Evolutionary conservation across 495 filamentous ascomycete species (phyloP).

Genomic region (Durotheca rogersii): DNA sequence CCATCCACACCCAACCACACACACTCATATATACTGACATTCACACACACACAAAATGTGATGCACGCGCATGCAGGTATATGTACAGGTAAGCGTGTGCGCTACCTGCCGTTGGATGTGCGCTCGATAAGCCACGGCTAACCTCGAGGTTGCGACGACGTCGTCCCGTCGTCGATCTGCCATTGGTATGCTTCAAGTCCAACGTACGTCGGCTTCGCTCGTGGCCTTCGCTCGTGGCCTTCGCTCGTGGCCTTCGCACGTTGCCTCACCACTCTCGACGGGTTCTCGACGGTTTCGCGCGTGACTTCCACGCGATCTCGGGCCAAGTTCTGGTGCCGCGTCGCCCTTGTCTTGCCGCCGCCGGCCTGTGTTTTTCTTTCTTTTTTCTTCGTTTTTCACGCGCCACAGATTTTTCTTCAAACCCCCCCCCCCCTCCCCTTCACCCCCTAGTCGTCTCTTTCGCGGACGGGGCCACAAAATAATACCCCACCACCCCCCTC

Average conservation of each 20-base stretch:
- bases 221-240: too few species aligned
- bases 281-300: slow-evolving; percentile 16
- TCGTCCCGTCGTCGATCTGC: background rate
- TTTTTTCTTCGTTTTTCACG: slow-evolving; percentile 2
- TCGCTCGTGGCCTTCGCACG: too few species aligned
- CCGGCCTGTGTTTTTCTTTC: slow-evolving; percentile 1
- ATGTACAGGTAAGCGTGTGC: too few species aligned
- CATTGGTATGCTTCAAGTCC: slow-evolving; percentile 17
- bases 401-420: background rate
- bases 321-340: slow-evolving; percentile 27
- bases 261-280: slow-evolving; percentile 7
- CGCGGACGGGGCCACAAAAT: slow-evolving; percentile 22
- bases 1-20: too few species aligned
- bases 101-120: too few species aligned
- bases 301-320: slow-evolving; percentile 20
- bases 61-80: too few species aligned
- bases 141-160: too few species aligned
- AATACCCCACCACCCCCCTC: too few species aligned
- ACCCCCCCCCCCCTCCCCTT: too few species aligned
- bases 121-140: too few species aligned
- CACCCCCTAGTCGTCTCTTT: slow-evolving; percentile 14
- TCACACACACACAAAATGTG: too few species aligned
- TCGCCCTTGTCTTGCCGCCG: slow-evolving; percentile 6
- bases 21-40: too few species aligned
- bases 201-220: slow-evolving; percentile 7